These are phyloP conservation scores for Penicillium flavigenum DNA, from an alignment of 495 filamentous ascomycete species.

Conservation along the genomic window DNA sequence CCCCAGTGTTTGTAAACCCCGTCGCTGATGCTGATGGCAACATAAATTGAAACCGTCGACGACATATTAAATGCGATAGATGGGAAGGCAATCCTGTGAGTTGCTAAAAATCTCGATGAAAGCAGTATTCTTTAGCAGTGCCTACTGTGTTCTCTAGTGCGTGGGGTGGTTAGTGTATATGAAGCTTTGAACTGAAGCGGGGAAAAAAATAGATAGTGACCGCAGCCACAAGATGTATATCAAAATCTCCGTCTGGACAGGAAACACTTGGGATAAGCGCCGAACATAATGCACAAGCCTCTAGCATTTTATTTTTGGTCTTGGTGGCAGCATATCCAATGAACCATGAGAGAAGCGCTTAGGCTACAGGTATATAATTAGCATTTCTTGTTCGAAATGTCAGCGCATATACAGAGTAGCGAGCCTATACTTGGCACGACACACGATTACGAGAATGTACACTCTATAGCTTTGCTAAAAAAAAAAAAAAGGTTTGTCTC, in stretches of 20 bases:
- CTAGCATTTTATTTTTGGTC: neutral
- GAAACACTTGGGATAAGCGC: neutral
- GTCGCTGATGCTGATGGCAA: neutral
- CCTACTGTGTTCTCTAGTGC: neutral
- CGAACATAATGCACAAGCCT: neutral
- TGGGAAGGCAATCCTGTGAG: neutral
- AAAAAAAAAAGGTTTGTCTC: neutral
- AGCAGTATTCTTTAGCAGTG: neutral
- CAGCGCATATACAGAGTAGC: neutral
- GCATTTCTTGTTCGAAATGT: neutral
- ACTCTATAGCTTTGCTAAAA: neutral
- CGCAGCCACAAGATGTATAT: neutral
- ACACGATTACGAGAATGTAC: neutral
- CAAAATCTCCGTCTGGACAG: neutral
- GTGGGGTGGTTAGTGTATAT: neutral
- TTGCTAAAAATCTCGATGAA: neutral
- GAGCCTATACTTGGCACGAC: neutral
- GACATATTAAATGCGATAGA: neutral
- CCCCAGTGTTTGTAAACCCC: slow-evolving; percentile 7
- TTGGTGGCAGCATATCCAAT: neutral
- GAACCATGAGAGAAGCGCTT: neutral
- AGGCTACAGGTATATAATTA: neutral
- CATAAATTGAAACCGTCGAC: neutral
- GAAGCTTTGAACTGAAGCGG: neutral
- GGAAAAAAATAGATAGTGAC: too few relatives aligned